A percentile compares a stretch with the other conserved stretches of the same genome.
Evolutionary conservation across 73 alveolate species (phyloP).

Genomic region (Effrenium voratum): DNA sequence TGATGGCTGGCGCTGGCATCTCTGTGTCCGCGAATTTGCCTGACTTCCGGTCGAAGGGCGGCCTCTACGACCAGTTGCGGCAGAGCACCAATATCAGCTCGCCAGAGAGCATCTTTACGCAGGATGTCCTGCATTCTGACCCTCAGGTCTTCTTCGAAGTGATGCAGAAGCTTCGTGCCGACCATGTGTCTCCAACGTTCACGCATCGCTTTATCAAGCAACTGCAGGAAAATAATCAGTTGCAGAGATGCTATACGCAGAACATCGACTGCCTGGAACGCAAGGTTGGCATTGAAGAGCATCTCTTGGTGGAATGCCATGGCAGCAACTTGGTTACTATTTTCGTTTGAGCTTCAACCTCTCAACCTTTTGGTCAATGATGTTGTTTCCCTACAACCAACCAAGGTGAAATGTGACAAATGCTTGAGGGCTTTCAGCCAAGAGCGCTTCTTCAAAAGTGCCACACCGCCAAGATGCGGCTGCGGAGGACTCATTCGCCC

Average conservation of each 20-base stretch:
- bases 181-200: slow-evolving; percentile 95
- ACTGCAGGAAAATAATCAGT: slow-evolving; percentile 67
- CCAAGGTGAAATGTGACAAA: slow-evolving; percentile 96
- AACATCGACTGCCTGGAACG: slow-evolving; percentile 97
- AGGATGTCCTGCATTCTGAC: slow-evolving; percentile 92
- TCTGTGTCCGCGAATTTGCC: slow-evolving; percentile 97
- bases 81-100: slow-evolving; percentile 93
- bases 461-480: slow-evolving; percentile 52
- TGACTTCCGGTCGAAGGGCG: slow-evolving; percentile 98
- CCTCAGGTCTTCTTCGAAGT: slow-evolving; percentile 97
- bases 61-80: slow-evolving; percentile 59
- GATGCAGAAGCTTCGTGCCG: slow-evolving; percentile 95
- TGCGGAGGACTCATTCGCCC: slow-evolving; percentile 98
- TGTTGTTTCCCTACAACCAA: too few species aligned
- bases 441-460: slow-evolving; percentile 18
- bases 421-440: slow-evolving; percentile 95
- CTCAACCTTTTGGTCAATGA: too few species aligned
- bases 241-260: slow-evolving; percentile 95
- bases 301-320: slow-evolving; percentile 96
- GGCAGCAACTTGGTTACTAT: too few species aligned
- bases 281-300: slow-evolving; percentile 95
- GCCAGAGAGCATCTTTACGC: slow-evolving; percentile 97
- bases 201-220: slow-evolving; percentile 95
- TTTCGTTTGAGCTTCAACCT: too few species aligned
- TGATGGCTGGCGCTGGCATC: slow-evolving; percentile 98